Conservation (phyloP, 257 asterid species). For the Asclepias syriaca region DNA sequence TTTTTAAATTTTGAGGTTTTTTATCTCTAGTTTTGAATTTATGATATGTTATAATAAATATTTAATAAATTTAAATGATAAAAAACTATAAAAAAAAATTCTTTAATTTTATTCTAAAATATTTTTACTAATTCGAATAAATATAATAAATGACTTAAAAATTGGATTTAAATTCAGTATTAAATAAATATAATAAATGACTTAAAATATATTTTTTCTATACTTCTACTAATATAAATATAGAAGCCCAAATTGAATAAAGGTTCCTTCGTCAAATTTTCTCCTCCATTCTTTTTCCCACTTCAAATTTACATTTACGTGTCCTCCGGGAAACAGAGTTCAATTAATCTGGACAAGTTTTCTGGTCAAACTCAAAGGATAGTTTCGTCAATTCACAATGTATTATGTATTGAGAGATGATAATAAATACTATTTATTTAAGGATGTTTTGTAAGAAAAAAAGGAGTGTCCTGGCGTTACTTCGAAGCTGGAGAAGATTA, state of each 20-base stretch:
- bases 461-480: neutral
- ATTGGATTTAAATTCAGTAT: no score
- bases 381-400: neutral
- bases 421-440: neutral
- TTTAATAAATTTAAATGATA: no score
- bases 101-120: no score
- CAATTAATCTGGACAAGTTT: constrained; percentile 6
- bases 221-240: no score
- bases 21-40: no score
- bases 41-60: no score
- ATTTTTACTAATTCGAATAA: no score
- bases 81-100: no score
- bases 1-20: no score
- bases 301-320: neutral
- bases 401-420: neutral
- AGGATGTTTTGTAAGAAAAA: neutral
- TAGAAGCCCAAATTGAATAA: neutral
- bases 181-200: no score
- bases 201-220: no score
- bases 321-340: neutral
- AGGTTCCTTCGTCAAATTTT: neutral
- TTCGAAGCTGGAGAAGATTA: neutral
- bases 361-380: neutral
- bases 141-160: no score
- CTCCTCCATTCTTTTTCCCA: neutral